Base-by-base conservation (phyloP, 2,329 filamentous ascomycete genomes). In the Magnaporthales sp. region DNA sequence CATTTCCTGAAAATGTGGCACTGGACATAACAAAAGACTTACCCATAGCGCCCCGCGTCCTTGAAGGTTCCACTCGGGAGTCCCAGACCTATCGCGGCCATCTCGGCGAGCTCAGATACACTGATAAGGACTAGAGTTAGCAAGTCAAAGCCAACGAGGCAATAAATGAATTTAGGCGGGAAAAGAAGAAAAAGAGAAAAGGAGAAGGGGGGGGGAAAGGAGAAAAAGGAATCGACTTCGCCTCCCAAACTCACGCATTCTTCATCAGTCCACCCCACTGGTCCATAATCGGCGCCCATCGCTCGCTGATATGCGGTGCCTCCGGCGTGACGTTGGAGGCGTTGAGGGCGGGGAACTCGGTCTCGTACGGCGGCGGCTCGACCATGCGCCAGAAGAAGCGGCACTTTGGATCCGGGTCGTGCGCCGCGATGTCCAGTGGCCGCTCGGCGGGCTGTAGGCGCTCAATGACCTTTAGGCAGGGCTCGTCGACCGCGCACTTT, bases 321-420 rank as follows among this genome's bases (percentile, higher is more conserved):
- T 80, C 77, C 0, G 85, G 85, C 4, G 81, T 79, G 32, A 88
- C 79, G 24, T 88, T 88, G 2, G 75, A 70, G 0, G 85, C 83
- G 67, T 87, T 86, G 22, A 88, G 74, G 0, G 78, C 80, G 0
- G 84, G 84, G 68, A 86, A 88, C 67, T 79, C 71, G 0, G 85
- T 86, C 73, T 80, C 74, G 68, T 84, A 85, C 0, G 85, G 84
- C 27, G 84, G 81, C 65, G 70, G 67, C 71, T 86, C 82, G 11
- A 77, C 80, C 83, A 88, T 86, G 68, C 83, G 77, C 85, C 85
- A 88, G 74, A 88, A 88, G 78, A 88, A 88, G 60, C 85, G 80
- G 71, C 84, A 87, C 75, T 88, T 88, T 54, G 85, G 85, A 67
- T 88, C 85, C 0, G 85, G 85, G 30, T 78, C 73, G 73, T 87